A percentile compares a stretch with the other conserved stretches of the same genome.
phyloP scores from a whole-genome alignment of 495 filamentous ascomycete species.

The Penicillium tannophilum region DNA sequence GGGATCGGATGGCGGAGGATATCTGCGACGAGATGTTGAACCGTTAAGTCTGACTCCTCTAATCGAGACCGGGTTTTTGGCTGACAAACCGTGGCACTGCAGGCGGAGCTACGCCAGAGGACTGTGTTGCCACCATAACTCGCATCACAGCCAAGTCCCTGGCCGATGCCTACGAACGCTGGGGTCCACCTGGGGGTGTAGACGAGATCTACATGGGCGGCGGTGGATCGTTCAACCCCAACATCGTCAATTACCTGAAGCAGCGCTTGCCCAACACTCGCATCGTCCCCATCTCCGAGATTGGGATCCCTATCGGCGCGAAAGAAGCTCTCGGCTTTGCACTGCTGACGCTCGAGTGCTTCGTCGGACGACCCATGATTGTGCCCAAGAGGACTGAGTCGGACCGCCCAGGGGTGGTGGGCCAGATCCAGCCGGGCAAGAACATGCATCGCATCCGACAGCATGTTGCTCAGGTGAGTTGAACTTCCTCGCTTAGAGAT shows the following conservation, averaged over 20 bases:
- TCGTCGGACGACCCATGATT: slow-evolving; percentile 26
- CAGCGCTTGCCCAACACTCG: slow-evolving; percentile 25
- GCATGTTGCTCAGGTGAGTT: slow-evolving; percentile 14
- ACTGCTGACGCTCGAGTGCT: slow-evolving; percentile 27
- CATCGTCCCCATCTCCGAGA: slow-evolving; percentile 23
- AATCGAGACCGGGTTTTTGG: too few species aligned
- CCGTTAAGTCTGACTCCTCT: too few species aligned
- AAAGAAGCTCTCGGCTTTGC: slow-evolving; percentile 27
- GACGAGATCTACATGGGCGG: slow-evolving; percentile 33
- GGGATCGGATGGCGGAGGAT: slow-evolving; percentile 46
- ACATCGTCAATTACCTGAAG: slow-evolving; percentile 31
- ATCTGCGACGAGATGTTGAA: slow-evolving; percentile 39
- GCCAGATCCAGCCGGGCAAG: slow-evolving; percentile 14
- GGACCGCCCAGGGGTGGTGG: slow-evolving; percentile 14
- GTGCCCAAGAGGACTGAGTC: slow-evolving; percentile 18
- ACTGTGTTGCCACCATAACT: slow-evolving; percentile 54
- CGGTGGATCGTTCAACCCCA: slow-evolving; percentile 33
- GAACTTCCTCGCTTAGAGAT: not conserved
- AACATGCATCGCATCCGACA: slow-evolving; percentile 16
- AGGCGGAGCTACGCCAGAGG: slow-evolving; percentile 39
- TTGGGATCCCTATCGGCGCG: slow-evolving; percentile 24
- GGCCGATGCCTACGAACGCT: slow-evolving; percentile 32
- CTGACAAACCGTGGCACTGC: too few species aligned
- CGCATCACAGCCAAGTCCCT: slow-evolving; percentile 53
- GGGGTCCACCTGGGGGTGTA: slow-evolving; percentile 17